Percentiles rank a stretch among this genome's conserved stretches.
Conservation (phyloP, 148 eudicot species). For the Simmondsia chinensis region DNA sequence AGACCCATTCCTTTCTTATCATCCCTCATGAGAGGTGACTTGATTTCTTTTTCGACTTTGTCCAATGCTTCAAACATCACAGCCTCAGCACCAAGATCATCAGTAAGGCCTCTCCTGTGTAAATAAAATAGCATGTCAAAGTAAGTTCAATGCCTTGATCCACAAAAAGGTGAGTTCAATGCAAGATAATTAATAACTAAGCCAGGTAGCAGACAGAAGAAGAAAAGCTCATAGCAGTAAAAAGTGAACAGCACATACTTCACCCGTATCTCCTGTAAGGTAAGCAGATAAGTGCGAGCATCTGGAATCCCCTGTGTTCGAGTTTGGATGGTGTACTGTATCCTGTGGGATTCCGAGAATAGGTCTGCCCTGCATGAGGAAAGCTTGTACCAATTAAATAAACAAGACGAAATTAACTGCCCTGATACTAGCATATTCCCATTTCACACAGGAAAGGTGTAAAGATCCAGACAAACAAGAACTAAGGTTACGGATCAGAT, state of each 20-base stretch:
- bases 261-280: conserved; percentile 63
- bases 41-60: conserved; percentile 71
- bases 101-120: conserved; percentile 81
- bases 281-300: conserved; percentile 67
- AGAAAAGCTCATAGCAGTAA: background rate
- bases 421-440: no score
- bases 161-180: no score
- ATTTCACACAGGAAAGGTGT: no score
- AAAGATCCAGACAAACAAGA: no score
- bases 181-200: no score
- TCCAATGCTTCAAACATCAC: conserved; percentile 93
- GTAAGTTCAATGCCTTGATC: no score
- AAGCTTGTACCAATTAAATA: no score
- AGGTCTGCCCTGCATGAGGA: conserved; percentile 58
- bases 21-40: conserved; percentile 83
- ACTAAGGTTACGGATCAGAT: no score
- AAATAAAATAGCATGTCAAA: no score
- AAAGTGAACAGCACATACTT: conserved; percentile 38
- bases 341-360: conserved; percentile 71
- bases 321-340: conserved; percentile 61
- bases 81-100: conserved; percentile 81
- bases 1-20: conserved; percentile 75
- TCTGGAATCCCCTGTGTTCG: conserved; percentile 60
- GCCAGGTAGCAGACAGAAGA: background rate
- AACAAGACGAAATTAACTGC: no score